phyloP scores from a whole-genome alignment of 345 rosid species.

The Streptanthus diversifolius region DNA sequence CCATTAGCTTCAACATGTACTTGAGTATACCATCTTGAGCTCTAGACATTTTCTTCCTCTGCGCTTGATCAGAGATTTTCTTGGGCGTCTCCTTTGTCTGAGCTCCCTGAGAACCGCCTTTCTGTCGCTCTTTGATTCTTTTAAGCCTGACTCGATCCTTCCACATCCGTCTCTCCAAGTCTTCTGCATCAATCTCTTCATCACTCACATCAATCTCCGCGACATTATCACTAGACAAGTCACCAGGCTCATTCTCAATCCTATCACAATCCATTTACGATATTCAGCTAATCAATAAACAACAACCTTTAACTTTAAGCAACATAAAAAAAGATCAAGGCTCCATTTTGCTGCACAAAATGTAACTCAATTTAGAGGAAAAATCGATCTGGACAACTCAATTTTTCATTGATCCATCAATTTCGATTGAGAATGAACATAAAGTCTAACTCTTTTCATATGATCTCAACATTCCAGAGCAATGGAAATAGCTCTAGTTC shows the following conservation, averaged over 20 bases:
- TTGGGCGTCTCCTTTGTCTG: conserved; percentile 58
- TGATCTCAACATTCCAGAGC: background rate
- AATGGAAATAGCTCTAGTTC: background rate
- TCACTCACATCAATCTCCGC: conserved; percentile 98
- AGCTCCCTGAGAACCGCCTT: conserved; percentile 58
- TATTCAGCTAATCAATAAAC: background rate
- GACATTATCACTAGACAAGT: conserved; percentile 67
- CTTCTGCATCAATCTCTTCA: conserved; percentile 90
- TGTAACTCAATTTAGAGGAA: background rate
- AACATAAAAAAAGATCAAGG: background rate
- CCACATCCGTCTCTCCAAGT: conserved; percentile 93
- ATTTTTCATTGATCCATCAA: background rate
- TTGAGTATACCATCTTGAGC: conserved; percentile 99
- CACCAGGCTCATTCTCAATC: conserved; percentile 49
- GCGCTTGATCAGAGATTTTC: conserved; percentile 88
- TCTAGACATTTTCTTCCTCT: conserved; percentile 98
- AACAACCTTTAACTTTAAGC: background rate
- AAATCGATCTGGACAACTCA: background rate
- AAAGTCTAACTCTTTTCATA: background rate
- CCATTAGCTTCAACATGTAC: conserved; percentile 98
- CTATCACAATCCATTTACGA: conserved; percentile 22
- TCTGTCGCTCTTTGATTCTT: conserved; percentile 76
- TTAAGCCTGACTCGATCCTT: conserved; percentile 84
- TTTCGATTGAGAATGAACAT: background rate
- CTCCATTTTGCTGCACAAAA: background rate